phyloP scores from a whole-genome alignment of 2,329 filamentous ascomycete genomes.

The Epichloe amarillans region DNA sequence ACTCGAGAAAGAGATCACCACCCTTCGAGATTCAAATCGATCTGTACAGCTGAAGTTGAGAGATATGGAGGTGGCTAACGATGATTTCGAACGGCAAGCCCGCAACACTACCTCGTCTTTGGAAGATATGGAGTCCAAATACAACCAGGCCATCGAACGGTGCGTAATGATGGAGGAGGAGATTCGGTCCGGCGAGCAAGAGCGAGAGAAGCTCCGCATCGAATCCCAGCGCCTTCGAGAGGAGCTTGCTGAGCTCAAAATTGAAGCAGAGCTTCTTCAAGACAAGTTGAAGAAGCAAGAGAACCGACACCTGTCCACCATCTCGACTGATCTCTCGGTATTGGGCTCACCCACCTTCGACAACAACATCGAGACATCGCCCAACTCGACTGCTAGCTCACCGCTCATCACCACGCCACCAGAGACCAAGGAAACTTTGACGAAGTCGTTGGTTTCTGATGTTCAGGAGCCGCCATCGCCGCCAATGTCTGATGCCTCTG shows the following conservation, averaged over 20 bases:
- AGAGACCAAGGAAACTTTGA: constrained; percentile 49
- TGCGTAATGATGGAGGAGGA: constrained; percentile 92
- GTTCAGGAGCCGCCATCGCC: constrained; percentile 81
- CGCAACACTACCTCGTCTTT: constrained; percentile 90
- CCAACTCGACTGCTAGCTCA: constrained; percentile 77
- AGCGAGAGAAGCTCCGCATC: constrained; percentile 78
- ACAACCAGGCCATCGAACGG: constrained; percentile 85
- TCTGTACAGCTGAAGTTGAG: constrained; percentile 71
- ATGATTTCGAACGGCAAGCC: constrained; percentile 94
- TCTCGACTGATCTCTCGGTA: constrained; percentile 49
- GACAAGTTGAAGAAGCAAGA: constrained; percentile 77
- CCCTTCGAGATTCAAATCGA: constrained; percentile 71
- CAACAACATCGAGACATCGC: constrained; percentile 55
- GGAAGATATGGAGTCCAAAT: constrained; percentile 94
- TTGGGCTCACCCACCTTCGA: constrained; percentile 62
- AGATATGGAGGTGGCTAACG: constrained; percentile 95
- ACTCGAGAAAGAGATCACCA: constrained; percentile 92
- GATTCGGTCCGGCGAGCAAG: constrained; percentile 79
- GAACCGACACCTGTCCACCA: constrained; percentile 40
- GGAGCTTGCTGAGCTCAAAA: constrained; percentile 83
- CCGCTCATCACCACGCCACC: constrained; percentile 83
- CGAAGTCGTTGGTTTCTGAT: constrained; percentile 46
- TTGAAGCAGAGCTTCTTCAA: constrained; percentile 86
- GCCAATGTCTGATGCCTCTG: constrained; percentile 77
- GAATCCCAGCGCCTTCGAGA: constrained; percentile 82